phyloP scores from a whole-genome alignment of 1,284 basidiomycete species.

The Apiotrichum brassicae region DNA sequence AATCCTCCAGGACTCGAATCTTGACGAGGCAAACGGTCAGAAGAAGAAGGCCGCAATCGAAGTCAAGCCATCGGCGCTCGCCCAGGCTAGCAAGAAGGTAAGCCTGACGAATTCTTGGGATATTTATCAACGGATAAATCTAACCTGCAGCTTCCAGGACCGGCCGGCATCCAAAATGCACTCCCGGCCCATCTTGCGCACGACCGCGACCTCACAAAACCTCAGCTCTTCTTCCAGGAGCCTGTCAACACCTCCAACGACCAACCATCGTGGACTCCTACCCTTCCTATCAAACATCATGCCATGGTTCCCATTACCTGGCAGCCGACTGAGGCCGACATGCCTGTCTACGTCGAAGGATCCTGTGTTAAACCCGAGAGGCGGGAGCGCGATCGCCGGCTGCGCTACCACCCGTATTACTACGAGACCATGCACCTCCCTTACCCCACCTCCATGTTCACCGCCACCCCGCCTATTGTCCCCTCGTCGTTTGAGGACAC shows the following conservation, averaged over 20 bases:
- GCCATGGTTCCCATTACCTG: slow-evolving; percentile 66
- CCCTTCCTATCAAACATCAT: slow-evolving; percentile 60
- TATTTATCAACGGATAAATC: too few species aligned
- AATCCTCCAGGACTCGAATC: slow-evolving; percentile 59
- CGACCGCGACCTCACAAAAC: slow-evolving; percentile 65
- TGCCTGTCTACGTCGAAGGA: neutral
- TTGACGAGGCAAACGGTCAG: slow-evolving; percentile 71
- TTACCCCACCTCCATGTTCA: slow-evolving; percentile 66
- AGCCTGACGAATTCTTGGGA: neutral
- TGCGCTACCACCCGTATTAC: slow-evolving; percentile 63
- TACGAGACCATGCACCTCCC: slow-evolving; percentile 68
- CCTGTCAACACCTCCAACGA: slow-evolving; percentile 56
- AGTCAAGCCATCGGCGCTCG: slow-evolving; percentile 25
- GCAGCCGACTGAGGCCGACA: slow-evolving; percentile 14
- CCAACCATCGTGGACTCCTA: slow-evolving; percentile 55
- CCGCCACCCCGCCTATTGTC: slow-evolving; percentile 50
- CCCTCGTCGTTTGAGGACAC: slow-evolving; percentile 59
- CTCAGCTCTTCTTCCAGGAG: slow-evolving; percentile 64
- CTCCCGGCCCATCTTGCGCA: slow-evolving; percentile 55
- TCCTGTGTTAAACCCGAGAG: neutral
- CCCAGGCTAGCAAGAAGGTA: slow-evolving; percentile 19
- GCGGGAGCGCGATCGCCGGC: neutral
- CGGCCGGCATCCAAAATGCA: slow-evolving; percentile 2
- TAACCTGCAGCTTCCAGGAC: slow-evolving; percentile 31
- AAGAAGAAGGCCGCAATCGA: slow-evolving; percentile 54